phyloP scores from a whole-genome alignment of 2,329 filamentous ascomycete species.

The Diaporthe longicolla region DNA sequence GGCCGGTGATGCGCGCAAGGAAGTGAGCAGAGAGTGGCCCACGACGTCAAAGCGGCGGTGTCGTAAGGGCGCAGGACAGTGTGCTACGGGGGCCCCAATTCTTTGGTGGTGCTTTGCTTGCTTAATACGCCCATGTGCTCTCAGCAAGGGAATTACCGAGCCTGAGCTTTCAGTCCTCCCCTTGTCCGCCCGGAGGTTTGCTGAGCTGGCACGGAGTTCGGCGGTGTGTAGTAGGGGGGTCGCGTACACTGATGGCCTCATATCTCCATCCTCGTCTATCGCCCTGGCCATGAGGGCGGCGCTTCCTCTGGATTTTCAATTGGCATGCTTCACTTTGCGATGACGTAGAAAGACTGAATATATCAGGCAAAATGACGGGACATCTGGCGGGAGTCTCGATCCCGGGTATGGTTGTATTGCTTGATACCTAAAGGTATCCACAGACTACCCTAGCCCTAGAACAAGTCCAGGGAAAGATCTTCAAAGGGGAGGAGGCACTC shows the following conservation, averaged over 20 bases:
- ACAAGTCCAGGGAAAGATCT: background rate
- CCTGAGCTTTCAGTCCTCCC: background rate
- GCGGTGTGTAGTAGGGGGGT: slow-evolving; percentile 16
- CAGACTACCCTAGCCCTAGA: background rate
- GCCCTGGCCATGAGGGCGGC: slow-evolving; percentile 15
- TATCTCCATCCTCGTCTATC: background rate
- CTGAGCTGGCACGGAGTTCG: slow-evolving; percentile 32
- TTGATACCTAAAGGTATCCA: slow-evolving; percentile 28
- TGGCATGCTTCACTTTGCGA: slow-evolving; percentile 5
- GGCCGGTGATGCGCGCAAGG: slow-evolving; percentile 29
- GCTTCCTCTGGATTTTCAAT: slow-evolving; percentile 17
- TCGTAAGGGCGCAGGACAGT: slow-evolving; percentile 21
- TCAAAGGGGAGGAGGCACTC: background rate
- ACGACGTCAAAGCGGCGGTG: slow-evolving; percentile 34
- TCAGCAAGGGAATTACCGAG: slow-evolving; percentile 7
- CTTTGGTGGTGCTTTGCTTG: background rate
- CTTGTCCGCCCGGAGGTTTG: slow-evolving; percentile 16
- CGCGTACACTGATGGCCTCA: background rate
- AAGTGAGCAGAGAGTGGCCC: slow-evolving; percentile 25
- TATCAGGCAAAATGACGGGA: slow-evolving; percentile 14
- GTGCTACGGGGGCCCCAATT: background rate
- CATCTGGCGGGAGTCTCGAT: background rate
- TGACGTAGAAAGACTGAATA: slow-evolving; percentile 27
- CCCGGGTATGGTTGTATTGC: slow-evolving; percentile 11
- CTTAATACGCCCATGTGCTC: background rate